A percentile compares a stretch with the other conserved stretches of the same genome.
These are phyloP conservation scores for Lyophyllum decastes DNA, from an alignment of 768 basidiomycete species.

Conservation along the genomic window DNA sequence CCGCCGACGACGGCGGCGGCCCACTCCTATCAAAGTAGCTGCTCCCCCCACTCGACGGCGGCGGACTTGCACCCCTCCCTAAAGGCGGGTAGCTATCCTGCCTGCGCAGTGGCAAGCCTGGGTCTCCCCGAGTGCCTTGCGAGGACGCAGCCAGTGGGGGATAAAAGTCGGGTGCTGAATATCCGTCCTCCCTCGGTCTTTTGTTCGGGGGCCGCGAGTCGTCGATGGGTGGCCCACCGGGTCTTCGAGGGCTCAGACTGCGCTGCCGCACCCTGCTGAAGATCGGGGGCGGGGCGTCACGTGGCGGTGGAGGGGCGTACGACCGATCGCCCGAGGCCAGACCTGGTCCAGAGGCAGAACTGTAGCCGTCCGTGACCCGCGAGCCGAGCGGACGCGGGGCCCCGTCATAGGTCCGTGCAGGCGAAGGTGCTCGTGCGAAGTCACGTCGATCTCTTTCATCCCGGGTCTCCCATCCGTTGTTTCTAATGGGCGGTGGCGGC, in stretches of 20 bases:
- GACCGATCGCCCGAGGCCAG: slow-evolving; percentile 13
- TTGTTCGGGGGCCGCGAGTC: slow-evolving; percentile 48
- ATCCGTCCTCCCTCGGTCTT: slow-evolving; percentile 44
- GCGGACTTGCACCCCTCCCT: slow-evolving; percentile 26
- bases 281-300: slow-evolving; percentile 8
- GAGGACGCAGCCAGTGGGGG: slow-evolving; percentile 19
- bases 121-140: slow-evolving; percentile 13
- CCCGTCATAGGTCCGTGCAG: slow-evolving; percentile 18
- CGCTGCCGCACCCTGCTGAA: slow-evolving; percentile 46
- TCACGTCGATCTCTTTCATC: slow-evolving; percentile 39
- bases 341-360: not conserved
- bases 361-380: slow-evolving; percentile 20
- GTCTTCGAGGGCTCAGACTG: slow-evolving; percentile 45
- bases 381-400: slow-evolving; percentile 16
- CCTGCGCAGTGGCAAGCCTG: slow-evolving; percentile 18
- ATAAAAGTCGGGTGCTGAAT: slow-evolving; percentile 31
- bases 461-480: slow-evolving; percentile 41
- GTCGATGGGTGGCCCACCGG: slow-evolving; percentile 30
- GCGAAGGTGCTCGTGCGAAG: slow-evolving; percentile 20
- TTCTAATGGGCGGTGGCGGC: slow-evolving; percentile 22
- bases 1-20: slow-evolving; percentile 22
- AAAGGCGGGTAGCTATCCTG: slow-evolving; percentile 32
- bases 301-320: slow-evolving; percentile 12
- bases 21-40: slow-evolving; percentile 33
- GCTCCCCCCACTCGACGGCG: slow-evolving; percentile 22